Evolutionary conservation across 1,139 yeast species (phyloP).

Genomic region (Debaryomyces singareniensis): DNA sequence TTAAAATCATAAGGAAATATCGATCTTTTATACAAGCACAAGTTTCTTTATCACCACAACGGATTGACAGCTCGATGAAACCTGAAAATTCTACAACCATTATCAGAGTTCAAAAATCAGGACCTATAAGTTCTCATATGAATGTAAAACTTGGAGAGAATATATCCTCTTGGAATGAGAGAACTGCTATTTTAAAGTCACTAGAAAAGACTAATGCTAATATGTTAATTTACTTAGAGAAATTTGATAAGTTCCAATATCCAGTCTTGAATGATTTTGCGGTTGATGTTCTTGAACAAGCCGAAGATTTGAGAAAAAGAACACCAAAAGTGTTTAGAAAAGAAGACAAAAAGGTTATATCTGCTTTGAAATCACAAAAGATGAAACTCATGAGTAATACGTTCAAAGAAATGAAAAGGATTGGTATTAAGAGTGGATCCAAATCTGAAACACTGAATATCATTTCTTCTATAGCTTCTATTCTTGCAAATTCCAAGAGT

Average conservation of each 20-base stretch:
- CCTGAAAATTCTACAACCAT: neutral
- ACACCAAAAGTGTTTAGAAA: conserved; percentile 72
- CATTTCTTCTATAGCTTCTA: conserved; percentile 57
- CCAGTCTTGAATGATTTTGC: conserved; percentile 50
- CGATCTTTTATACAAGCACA: conserved; percentile 54
- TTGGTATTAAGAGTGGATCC: conserved; percentile 67
- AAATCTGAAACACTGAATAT: conserved; percentile 57
- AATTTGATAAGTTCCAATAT: conserved; percentile 24
- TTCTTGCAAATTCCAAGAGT: conserved; percentile 51
- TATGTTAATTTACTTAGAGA: conserved; percentile 43
- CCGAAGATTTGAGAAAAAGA: conserved; percentile 60
- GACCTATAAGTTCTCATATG: too few species aligned
- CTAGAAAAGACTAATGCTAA: conserved; percentile 45
- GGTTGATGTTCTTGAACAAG: conserved; percentile 45
- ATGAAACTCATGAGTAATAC: conserved; percentile 71
- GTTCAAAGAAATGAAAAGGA: conserved; percentile 61
- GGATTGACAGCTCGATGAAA: conserved; percentile 26
- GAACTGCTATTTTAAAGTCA: conserved; percentile 33
- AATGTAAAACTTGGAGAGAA: conserved; percentile 16
- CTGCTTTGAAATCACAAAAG: conserved; percentile 75
- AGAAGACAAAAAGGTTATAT: conserved; percentile 66
- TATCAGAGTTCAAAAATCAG: neutral
- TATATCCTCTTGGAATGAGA: conserved; percentile 42
- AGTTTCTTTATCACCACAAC: conserved; percentile 56
- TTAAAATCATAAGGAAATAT: conserved; percentile 79